Percentiles rank a stretch among this genome's conserved stretches.
These are phyloP conservation scores for Arthrinium phaeospermum DNA, from an alignment of 2,329 filamentous ascomycete genomes.

Conservation along the genomic window DNA sequence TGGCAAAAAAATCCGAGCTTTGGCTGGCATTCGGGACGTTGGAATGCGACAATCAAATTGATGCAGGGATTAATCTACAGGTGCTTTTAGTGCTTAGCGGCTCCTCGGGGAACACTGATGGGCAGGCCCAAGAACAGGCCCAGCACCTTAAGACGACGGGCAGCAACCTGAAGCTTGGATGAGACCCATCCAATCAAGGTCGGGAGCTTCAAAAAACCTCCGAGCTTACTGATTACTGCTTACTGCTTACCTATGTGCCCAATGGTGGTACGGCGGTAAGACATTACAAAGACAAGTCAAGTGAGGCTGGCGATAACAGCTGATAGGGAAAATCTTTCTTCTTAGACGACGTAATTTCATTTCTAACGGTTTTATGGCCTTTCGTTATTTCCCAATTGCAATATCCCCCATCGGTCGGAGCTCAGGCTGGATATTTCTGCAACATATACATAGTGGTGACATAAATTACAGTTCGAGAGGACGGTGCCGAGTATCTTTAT, in stretches of 20 bases:
- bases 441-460: slow-evolving; percentile 2
- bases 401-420: not conserved
- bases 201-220: not conserved
- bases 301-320: not conserved
- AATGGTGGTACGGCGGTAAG: not conserved
- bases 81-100: not conserved
- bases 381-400: not conserved
- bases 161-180: not conserved
- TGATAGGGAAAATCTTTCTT: not conserved
- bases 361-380: slow-evolving; percentile 7
- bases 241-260: not conserved
- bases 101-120: not conserved
- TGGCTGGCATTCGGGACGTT: slow-evolving; percentile 7
- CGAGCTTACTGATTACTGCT: not conserved
- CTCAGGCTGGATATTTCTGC: not conserved
- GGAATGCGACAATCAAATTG: not conserved
- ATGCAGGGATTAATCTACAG: slow-evolving; percentile 11
- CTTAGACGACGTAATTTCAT: not conserved
- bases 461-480: slow-evolving; percentile 14
- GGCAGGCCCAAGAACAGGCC: not conserved
- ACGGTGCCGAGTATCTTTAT: not conserved
- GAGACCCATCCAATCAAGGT: not conserved
- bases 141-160: not conserved
- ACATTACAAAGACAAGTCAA: not conserved
- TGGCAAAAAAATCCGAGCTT: not conserved